Conservation (phyloP, 768 basidiomycete genomes). For the Melanogaster broomeanus region DNA sequence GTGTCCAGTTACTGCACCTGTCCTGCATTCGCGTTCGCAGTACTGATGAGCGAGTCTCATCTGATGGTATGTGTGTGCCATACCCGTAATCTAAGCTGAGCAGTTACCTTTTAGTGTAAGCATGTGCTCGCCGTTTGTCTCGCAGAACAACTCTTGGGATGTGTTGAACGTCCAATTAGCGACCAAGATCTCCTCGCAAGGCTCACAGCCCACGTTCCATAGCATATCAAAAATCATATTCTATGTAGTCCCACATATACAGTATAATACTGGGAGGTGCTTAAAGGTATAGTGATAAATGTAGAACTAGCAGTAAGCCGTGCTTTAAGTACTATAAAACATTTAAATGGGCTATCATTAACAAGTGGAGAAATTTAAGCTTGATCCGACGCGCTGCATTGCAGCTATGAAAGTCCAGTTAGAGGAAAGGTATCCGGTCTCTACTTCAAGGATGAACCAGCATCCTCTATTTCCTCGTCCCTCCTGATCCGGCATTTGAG, state of each 20-base stretch:
- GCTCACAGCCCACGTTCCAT: conserved; percentile 16
- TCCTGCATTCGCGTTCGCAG: conserved; percentile 68
- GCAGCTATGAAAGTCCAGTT: conserved; percentile 4
- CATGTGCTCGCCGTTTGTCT: conserved; percentile 71
- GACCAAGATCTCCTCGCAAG: conserved; percentile 48
- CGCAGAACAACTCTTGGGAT: conserved; percentile 53
- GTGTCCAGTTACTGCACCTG: conserved; percentile 68
- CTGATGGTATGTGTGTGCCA: conserved; percentile 50
- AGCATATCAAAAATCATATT: conserved; percentile 5
- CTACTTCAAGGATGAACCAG: conserved; percentile 5
- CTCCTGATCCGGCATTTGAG: conserved; percentile 57
- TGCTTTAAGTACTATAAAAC: conserved; percentile 14
- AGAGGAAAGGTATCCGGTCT: not conserved
- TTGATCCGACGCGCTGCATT: conserved; percentile 6
- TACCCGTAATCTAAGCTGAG: not conserved
- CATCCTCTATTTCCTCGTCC: conserved; percentile 25
- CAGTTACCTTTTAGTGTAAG: conserved; percentile 60
- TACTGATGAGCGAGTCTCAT: conserved; percentile 59
- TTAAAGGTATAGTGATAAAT: conserved; percentile 6
- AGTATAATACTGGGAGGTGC: not conserved
- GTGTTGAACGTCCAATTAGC: conserved; percentile 48
- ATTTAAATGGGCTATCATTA: conserved; percentile 12
- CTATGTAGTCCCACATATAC: not conserved
- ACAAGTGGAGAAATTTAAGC: conserved; percentile 19
- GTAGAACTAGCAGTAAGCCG: conserved; percentile 12